phyloP scores from a whole-genome alignment of 768 basidiomycete species.

The Suillus alpinus region DNA sequence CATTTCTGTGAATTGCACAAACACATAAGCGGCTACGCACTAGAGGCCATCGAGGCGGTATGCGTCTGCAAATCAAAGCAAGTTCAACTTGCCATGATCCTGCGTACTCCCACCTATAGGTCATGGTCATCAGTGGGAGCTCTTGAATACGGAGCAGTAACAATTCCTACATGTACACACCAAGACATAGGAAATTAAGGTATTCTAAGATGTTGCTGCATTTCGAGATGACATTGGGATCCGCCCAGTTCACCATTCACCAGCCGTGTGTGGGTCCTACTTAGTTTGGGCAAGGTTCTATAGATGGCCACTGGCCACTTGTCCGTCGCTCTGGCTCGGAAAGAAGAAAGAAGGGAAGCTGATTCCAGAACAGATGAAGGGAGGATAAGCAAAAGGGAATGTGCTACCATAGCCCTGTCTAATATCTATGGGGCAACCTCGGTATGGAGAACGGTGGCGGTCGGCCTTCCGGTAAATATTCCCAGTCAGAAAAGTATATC shows the following conservation, averaged over 20 bases:
- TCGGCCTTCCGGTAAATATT: neutral
- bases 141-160: neutral
- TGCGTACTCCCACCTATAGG: neutral
- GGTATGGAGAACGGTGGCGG: neutral
- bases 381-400: neutral
- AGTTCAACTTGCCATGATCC: neutral
- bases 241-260: neutral
- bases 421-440: neutral
- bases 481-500: neutral
- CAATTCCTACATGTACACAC: neutral
- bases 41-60: neutral
- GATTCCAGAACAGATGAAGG: neutral
- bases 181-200: neutral
- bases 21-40: neutral
- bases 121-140: neutral
- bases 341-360: neutral
- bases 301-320: too few relatives aligned
- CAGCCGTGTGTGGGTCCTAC: neutral
- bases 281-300: neutral
- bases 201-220: neutral
- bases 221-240: neutral
- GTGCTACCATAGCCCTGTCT: neutral
- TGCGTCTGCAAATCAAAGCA: neutral
- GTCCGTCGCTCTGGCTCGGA: neutral
- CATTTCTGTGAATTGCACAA: neutral